These are phyloP conservation scores for Monilinia laxa DNA, from an alignment of 2,329 filamentous ascomycete species.

Conservation along the genomic window DNA sequence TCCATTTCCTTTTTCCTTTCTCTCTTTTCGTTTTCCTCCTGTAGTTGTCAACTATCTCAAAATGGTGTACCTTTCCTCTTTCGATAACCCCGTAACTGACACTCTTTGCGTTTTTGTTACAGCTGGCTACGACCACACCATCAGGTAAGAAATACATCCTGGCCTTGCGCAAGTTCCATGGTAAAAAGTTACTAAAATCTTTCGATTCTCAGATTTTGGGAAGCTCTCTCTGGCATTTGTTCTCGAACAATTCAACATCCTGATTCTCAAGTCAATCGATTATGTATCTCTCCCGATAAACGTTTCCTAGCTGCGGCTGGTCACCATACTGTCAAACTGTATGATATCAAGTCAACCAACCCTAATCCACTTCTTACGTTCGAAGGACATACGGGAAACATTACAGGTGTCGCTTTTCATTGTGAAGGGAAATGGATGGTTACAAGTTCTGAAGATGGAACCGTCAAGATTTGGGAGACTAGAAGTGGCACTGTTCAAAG, in stretches of 20 bases:
- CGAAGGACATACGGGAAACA: conserved; percentile 92
- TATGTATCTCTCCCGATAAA: conserved; percentile 98
- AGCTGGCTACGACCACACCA: conserved; percentile 75
- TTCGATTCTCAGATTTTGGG: conserved; percentile 75
- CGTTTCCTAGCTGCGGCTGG: conserved; percentile 78
- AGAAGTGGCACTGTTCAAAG: conserved; percentile 64
- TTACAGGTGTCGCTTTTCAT: conserved; percentile 96
- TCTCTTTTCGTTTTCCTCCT: background rate
- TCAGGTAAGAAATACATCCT: conserved; percentile 52
- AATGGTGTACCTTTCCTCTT: conserved; percentile 1
- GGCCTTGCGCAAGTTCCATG: background rate
- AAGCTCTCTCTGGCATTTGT: conserved; percentile 95
- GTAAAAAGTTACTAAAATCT: conserved; percentile 23
- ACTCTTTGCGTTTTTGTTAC: conserved; percentile 33
- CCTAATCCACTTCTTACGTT: conserved; percentile 90
- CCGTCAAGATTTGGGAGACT: conserved; percentile 41
- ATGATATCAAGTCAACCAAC: conserved; percentile 98
- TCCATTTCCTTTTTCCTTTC: too few species aligned
- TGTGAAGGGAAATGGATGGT: conserved; percentile 99
- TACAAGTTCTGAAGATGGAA: conserved; percentile 91
- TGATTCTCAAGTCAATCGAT: conserved; percentile 95
- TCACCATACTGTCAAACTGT: conserved; percentile 88
- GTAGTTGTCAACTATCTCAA: background rate
- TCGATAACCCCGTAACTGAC: conserved; percentile 29
- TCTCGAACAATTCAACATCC: conserved; percentile 97